phyloP scores from a whole-genome alignment of 148 eudicot species.

The Vaccinium macrocarpon region DNA sequence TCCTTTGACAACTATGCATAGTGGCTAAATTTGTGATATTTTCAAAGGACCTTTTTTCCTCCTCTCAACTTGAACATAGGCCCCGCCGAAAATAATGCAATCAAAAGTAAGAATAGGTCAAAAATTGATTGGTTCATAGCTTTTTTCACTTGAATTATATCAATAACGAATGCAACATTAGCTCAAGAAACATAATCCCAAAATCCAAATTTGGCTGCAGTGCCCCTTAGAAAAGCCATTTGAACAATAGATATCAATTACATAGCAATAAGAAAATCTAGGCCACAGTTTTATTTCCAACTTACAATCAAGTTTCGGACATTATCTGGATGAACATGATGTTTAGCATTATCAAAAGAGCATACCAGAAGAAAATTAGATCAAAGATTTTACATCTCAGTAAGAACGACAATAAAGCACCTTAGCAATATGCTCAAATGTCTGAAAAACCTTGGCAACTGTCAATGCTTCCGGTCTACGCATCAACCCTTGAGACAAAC shows the following conservation, averaged over 20 bases:
- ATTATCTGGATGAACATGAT: not conserved
- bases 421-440: constrained; percentile 78
- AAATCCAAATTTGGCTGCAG: not conserved
- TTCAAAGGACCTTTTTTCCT: not conserved
- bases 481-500: constrained; percentile 83
- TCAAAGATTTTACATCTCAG: not conserved
- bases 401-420: constrained; percentile 24
- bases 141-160: not conserved
- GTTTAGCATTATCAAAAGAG: not conserved
- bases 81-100: not conserved
- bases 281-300: not conserved
- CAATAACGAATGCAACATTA: not conserved
- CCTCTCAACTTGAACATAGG: constrained; percentile 3
- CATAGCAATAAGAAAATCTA: not conserved
- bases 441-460: constrained; percentile 70
- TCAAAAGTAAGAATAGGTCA: not conserved
- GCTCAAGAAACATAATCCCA: not conserved
- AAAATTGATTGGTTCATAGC: not conserved
- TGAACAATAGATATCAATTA: not conserved
- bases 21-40: not conserved
- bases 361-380: not conserved
- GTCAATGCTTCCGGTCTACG: constrained; percentile 71
- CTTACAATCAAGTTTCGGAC: not conserved
- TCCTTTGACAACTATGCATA: too few relatives aligned
- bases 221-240: not conserved